Evolutionary conservation across 371 early-diverging fungal species (phyloP).

Genomic region (Dinochytrium kinnereticum): DNA sequence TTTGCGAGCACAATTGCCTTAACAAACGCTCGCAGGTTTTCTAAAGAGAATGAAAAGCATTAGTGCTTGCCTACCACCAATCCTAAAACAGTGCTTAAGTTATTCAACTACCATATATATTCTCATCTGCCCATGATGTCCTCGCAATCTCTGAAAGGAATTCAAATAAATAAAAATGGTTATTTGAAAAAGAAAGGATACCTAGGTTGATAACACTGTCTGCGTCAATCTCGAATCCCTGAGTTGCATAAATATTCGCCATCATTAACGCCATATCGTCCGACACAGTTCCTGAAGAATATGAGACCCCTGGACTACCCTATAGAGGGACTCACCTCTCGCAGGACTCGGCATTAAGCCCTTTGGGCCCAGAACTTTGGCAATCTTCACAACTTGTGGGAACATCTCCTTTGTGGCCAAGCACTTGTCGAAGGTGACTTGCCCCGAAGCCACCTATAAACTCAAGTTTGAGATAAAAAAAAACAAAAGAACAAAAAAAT

Average conservation of each 20-base stretch:
- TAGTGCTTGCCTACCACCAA: neutral
- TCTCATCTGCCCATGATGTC: slow-evolving; percentile 32
- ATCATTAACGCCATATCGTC: slow-evolving; percentile 50
- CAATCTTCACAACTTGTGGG: slow-evolving; percentile 86
- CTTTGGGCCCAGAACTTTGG: slow-evolving; percentile 91
- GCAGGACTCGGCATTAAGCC: slow-evolving; percentile 93
- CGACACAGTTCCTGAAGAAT: slow-evolving; percentile 53
- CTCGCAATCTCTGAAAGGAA: slow-evolving; percentile 20
- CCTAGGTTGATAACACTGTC: slow-evolving; percentile 42
- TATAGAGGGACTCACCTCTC: too few species aligned
- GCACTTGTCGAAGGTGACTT: slow-evolving; percentile 53
- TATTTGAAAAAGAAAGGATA: slow-evolving; percentile 7
- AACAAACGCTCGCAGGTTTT: slow-evolving; percentile 38
- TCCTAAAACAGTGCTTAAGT: too few species aligned
- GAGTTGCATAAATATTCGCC: slow-evolving; percentile 34
- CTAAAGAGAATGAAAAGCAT: slow-evolving; percentile 3
- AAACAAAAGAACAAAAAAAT: neutral
- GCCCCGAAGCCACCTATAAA: slow-evolving; percentile 35
- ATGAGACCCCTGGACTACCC: too few species aligned
- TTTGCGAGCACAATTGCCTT: slow-evolving; percentile 31
- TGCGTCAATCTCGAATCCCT: slow-evolving; percentile 43
- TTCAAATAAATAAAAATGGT: too few species aligned
- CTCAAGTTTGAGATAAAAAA: neutral
- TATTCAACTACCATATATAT: slow-evolving; percentile 30
- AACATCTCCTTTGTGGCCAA: slow-evolving; percentile 88